Evolutionary conservation across 495 filamentous ascomycete genomes (phyloP).

Genomic region (Neurospora pannonica): DNA sequence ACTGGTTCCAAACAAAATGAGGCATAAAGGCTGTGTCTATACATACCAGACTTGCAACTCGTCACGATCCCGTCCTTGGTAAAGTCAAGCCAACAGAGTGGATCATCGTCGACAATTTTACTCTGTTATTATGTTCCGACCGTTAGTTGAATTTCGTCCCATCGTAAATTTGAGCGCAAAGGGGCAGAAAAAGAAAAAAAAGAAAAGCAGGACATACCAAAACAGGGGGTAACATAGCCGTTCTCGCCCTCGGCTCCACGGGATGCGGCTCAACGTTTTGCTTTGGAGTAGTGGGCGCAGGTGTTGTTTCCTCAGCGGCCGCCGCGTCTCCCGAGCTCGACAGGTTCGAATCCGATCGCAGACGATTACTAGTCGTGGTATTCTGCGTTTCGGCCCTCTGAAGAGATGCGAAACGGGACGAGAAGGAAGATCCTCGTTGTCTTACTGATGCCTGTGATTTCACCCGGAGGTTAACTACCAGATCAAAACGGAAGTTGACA

Average conservation of each 20-base stretch:
- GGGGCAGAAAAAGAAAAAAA: not conserved
- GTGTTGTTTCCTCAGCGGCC: slow-evolving; percentile 27
- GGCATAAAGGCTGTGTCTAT: slow-evolving; percentile 1
- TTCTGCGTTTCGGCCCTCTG: slow-evolving; percentile 42
- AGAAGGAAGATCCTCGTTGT: slow-evolving; percentile 54
- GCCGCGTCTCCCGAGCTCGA: slow-evolving; percentile 27
- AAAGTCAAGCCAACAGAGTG: slow-evolving; percentile 81
- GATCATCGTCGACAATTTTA: slow-evolving; percentile 78
- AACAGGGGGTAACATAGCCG: slow-evolving; percentile 85
- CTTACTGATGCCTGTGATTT: slow-evolving; percentile 36
- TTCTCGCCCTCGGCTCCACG: slow-evolving; percentile 69
- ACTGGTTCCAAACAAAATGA: not conserved
- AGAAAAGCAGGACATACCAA: slow-evolving; percentile 46
- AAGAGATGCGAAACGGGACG: slow-evolving; percentile 39
- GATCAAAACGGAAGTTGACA: no score
- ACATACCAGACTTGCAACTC: slow-evolving; percentile 75
- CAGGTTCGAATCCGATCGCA: slow-evolving; percentile 58
- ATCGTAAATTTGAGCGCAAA: not conserved
- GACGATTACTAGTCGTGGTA: slow-evolving; percentile 40
- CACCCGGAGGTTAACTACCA: slow-evolving; percentile 4
- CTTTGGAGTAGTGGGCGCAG: not conserved
- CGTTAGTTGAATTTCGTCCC: not conserved
- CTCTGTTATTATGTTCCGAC: slow-evolving; percentile 38
- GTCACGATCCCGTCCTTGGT: slow-evolving; percentile 86
- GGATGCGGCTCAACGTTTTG: slow-evolving; percentile 54